Evolutionary conservation across 805 yeast genomes (phyloP).

Genomic region (Cyberlindnera mrakii): DNA sequence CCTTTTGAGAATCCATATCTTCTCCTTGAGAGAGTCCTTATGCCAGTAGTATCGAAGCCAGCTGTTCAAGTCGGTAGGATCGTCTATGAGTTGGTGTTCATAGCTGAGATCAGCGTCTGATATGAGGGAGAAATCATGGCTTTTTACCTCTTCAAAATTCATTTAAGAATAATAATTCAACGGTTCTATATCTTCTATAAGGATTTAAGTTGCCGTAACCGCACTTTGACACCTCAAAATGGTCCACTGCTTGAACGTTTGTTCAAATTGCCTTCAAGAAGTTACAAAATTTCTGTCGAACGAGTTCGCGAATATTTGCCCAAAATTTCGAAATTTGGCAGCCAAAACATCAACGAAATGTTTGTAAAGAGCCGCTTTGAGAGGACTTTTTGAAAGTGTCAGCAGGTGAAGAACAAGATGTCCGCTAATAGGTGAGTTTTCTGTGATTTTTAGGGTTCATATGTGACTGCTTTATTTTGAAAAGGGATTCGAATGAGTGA

Average conservation of each 20-base stretch:
- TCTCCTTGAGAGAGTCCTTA: slow-evolving; percentile 24
- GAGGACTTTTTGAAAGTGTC: background rate
- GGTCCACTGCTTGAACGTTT: too few relatives aligned
- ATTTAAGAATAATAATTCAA: too few relatives aligned
- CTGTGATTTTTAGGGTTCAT: too few relatives aligned
- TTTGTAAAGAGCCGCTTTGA: background rate
- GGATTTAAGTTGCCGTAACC: too few relatives aligned
- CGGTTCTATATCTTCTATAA: too few relatives aligned
- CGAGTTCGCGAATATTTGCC: background rate
- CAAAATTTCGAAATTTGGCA: too few relatives aligned
- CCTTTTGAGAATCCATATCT: slow-evolving; percentile 44
- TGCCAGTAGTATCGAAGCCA: slow-evolving; percentile 35
- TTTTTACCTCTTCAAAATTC: too few relatives aligned
- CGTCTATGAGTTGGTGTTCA: slow-evolving; percentile 37
- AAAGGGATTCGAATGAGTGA: background rate
- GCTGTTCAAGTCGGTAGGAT: slow-evolving; percentile 29
- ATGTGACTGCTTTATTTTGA: background rate
- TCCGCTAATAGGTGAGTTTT: slow-evolving; percentile 12
- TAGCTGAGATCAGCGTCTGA: slow-evolving; percentile 31
- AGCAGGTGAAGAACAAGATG: background rate
- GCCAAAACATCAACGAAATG: too few relatives aligned
- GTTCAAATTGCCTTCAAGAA: too few relatives aligned
- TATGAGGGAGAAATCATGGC: background rate
- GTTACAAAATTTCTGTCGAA: background rate
- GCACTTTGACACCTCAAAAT: too few relatives aligned